A percentile compares a stretch with the other conserved stretches of the same genome.
phyloP scores from a whole-genome alignment of 805 yeast genomes.

The Candida adriatica region DNA sequence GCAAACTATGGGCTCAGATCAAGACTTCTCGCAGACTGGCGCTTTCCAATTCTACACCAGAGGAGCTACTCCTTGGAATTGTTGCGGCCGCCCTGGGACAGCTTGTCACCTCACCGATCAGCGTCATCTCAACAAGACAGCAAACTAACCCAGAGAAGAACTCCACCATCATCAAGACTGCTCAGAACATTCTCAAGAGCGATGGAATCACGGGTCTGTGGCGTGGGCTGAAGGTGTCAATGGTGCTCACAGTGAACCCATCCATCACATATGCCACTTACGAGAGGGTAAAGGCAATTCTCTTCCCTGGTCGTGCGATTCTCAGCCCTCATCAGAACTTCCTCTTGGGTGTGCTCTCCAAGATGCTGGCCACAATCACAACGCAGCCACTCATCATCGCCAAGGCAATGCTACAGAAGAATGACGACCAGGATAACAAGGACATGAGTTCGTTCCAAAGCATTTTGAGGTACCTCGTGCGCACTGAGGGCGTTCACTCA shows the following conservation, averaged over 20 bases:
- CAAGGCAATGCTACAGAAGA: constrained; percentile 70
- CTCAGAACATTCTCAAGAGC: constrained; percentile 45
- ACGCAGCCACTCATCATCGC: constrained; percentile 85
- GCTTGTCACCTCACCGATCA: constrained; percentile 73
- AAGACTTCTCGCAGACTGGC: constrained; percentile 18
- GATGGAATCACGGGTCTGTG: constrained; percentile 72
- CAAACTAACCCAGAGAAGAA: constrained; percentile 39
- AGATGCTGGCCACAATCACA: constrained; percentile 68
- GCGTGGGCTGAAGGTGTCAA: constrained; percentile 77
- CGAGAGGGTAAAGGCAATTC: constrained; percentile 53
- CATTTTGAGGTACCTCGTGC: constrained; percentile 53
- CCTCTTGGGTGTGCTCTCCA: constrained; percentile 70
- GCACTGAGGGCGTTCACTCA: constrained; percentile 56
- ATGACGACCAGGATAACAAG: constrained; percentile 31
- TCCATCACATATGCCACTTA: constrained; percentile 81
- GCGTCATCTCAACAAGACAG: constrained; percentile 62
- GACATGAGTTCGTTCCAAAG: constrained; percentile 53
- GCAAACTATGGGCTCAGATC: constrained; percentile 40
- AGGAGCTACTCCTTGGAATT: constrained; percentile 70
- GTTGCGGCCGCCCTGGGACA: constrained; percentile 80
- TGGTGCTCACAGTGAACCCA: constrained; percentile 75
- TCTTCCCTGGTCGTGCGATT: constrained; percentile 29
- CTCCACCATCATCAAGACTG: constrained; percentile 33
- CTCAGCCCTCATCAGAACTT: constrained; percentile 62
- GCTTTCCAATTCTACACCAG: constrained; percentile 41